phyloP scores from a whole-genome alignment of 495 filamentous ascomycete species.

The Glarea lozoyensis region DNA sequence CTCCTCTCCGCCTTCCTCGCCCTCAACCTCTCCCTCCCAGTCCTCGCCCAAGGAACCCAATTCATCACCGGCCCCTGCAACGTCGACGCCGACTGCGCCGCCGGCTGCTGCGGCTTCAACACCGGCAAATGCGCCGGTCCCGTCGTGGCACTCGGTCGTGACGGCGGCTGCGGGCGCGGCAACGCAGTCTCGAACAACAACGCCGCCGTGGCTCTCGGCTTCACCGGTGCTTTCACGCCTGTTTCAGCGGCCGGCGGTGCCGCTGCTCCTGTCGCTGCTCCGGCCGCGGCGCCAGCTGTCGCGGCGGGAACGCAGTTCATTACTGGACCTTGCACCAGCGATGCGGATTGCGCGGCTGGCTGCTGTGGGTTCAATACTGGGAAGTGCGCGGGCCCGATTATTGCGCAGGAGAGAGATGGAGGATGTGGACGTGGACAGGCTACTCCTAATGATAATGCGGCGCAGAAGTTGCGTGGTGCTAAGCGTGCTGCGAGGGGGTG shows the following conservation, averaged over 20 bases:
- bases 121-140: slow-evolving; percentile 18
- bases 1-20: slow-evolving; percentile 1
- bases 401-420: slow-evolving; percentile 29
- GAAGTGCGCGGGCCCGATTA: slow-evolving; percentile 25
- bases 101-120: slow-evolving; percentile 24
- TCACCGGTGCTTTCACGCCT: background rate
- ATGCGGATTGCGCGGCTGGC: slow-evolving; percentile 29
- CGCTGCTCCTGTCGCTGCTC: background rate
- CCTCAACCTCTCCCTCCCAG: background rate
- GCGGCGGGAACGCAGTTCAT: slow-evolving; percentile 32
- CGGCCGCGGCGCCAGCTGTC: slow-evolving; percentile 10
- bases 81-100: slow-evolving; percentile 25
- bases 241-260: background rate
- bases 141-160: slow-evolving; percentile 2
- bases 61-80: slow-evolving; percentile 29
- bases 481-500: too few relatives aligned
- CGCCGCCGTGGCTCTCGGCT: background rate
- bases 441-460: slow-evolving; percentile 23
- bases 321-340: slow-evolving; percentile 30
- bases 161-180: slow-evolving; percentile 35
- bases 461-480: slow-evolving; percentile 14
- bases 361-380: slow-evolving; percentile 33
- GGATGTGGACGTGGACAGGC: slow-evolving; percentile 29
- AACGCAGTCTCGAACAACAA: slow-evolving; percentile 2
- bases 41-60: slow-evolving; percentile 12